Conservation (phyloP, 352 stramenopile species). For the Pseudoperonospora humuli region DNA sequence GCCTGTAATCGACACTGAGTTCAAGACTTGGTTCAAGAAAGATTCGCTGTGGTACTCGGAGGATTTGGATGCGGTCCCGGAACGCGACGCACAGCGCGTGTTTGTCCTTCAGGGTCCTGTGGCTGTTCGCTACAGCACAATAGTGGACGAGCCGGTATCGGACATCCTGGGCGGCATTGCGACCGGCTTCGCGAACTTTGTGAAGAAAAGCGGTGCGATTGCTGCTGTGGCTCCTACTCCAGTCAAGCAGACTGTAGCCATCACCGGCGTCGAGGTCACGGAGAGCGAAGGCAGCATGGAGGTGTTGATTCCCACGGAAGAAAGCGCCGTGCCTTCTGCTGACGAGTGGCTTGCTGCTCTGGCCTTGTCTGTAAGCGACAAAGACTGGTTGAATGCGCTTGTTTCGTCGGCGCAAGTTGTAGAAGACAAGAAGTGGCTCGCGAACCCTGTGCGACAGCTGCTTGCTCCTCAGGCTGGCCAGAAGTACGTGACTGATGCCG, state of each 20-base stretch:
- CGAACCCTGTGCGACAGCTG: slow-evolving; percentile 52
- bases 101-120: slow-evolving; percentile 81
- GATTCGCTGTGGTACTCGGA: slow-evolving; percentile 89
- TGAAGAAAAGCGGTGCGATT: slow-evolving; percentile 19
- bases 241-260: slow-evolving; percentile 6
- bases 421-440: slow-evolving; percentile 51
- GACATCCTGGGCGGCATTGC: slow-evolving; percentile 68
- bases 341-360: slow-evolving; percentile 38
- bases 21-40: slow-evolving; percentile 87
- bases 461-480: slow-evolving; percentile 41
- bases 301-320: slow-evolving; percentile 23
- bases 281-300: slow-evolving; percentile 18
- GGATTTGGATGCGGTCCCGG: slow-evolving; percentile 73
- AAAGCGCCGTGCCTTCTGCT: slow-evolving; percentile 19
- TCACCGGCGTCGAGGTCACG: slow-evolving; percentile 24
- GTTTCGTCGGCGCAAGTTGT: slow-evolving; percentile 45
- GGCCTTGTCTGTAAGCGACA: slow-evolving; percentile 26
- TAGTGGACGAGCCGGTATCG: slow-evolving; percentile 64
- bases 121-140: slow-evolving; percentile 71
- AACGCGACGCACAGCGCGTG: slow-evolving; percentile 69
- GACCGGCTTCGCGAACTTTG: slow-evolving; percentile 44
- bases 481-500: slow-evolving; percentile 27
- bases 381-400: slow-evolving; percentile 45
- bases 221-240: background rate
- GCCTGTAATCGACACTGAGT: slow-evolving; percentile 70